Conservation (phyloP, 768 basidiomycete genomes). For the Dentipellis fragilis region DNA sequence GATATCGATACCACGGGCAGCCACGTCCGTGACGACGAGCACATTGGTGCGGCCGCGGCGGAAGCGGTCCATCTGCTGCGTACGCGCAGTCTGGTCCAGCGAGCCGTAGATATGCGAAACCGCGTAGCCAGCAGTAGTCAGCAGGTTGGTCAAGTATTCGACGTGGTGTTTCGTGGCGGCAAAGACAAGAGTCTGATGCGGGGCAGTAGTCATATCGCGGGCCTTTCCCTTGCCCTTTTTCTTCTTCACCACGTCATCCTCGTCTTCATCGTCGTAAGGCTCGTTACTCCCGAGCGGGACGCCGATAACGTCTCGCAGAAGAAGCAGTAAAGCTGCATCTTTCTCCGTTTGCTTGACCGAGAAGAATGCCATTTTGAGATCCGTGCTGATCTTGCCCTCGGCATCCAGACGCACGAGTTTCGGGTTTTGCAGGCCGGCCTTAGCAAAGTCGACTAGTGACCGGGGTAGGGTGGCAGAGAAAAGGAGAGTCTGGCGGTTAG, state of each 20-base stretch:
- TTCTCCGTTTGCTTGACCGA: slow-evolving; percentile 88
- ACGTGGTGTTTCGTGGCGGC: slow-evolving; percentile 98
- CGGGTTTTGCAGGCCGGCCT: slow-evolving; percentile 88
- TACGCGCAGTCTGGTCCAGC: slow-evolving; percentile 84
- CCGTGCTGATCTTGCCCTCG: slow-evolving; percentile 90
- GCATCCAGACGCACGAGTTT: slow-evolving; percentile 94
- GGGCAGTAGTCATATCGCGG: slow-evolving; percentile 40
- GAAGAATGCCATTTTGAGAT: slow-evolving; percentile 92
- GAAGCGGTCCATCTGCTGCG: slow-evolving; percentile 86
- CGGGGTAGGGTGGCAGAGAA: slow-evolving; percentile 97
- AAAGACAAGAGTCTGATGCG: slow-evolving; percentile 91
- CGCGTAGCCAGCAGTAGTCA: slow-evolving; percentile 74
- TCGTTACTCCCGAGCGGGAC: slow-evolving; percentile 49
- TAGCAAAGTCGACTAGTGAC: slow-evolving; percentile 95
- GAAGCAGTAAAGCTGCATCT: slow-evolving; percentile 76
- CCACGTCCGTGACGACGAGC: slow-evolving; percentile 95
- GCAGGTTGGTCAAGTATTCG: slow-evolving; percentile 78
- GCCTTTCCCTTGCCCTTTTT: slow-evolving; percentile 40
- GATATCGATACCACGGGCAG: slow-evolving; percentile 96
- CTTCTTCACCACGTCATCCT: slow-evolving; percentile 22
- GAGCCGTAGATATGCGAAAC: slow-evolving; percentile 95
- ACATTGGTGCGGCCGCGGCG: slow-evolving; percentile 69
- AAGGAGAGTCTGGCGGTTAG: slow-evolving; percentile 82
- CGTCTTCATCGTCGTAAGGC: slow-evolving; percentile 20
- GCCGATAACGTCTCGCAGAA: slow-evolving; percentile 81